Percentiles rank a stretch among this genome's conserved stretches.
Evolutionary conservation across 257 asterid genomes (phyloP).

Genomic region (Solanum bukasovii): DNA sequence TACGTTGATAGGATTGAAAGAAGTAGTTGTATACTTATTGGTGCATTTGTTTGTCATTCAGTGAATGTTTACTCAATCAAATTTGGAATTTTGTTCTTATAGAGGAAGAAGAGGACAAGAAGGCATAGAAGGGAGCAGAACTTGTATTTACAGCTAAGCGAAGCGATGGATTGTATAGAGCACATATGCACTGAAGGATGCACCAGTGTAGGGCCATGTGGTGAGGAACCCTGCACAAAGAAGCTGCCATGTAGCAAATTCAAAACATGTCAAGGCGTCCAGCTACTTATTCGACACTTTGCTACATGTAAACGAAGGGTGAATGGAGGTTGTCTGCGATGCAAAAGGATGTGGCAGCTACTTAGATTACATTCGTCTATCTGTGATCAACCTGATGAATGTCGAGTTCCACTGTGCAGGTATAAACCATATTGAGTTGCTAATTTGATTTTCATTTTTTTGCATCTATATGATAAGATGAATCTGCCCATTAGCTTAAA

Average conservation of each 20-base stretch:
- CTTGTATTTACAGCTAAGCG: constrained; percentile 63
- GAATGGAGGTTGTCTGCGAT: constrained; percentile 68
- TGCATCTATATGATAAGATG: not conserved
- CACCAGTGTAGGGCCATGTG: constrained; percentile 61
- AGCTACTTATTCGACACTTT: constrained; percentile 69
- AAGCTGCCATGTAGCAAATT: constrained; percentile 74
- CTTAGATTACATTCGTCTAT: constrained; percentile 68
- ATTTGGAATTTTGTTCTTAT: not conserved
- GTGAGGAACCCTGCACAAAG: constrained; percentile 41
- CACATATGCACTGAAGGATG: constrained; percentile 92
- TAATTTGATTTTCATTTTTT: not conserved
- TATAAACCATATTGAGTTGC: not conserved
- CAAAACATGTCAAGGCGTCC: constrained; percentile 76
- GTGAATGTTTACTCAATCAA: not conserved
- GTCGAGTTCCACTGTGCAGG: constrained; percentile 94
- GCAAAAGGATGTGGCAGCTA: constrained; percentile 95
- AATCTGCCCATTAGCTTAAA: not conserved
- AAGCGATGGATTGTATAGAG: constrained; percentile 82
- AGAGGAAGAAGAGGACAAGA: constrained; percentile 65
- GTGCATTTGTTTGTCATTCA: not conserved
- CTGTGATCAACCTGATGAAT: constrained; percentile 58
- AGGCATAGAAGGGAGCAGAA: constrained; percentile 50
- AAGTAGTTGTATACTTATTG: not conserved
- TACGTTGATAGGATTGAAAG: constrained; percentile 3
- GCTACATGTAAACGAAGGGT: constrained; percentile 66